phyloP scores from a whole-genome alignment of 495 filamentous ascomycete species.

The Penicillium odoratum region DNA sequence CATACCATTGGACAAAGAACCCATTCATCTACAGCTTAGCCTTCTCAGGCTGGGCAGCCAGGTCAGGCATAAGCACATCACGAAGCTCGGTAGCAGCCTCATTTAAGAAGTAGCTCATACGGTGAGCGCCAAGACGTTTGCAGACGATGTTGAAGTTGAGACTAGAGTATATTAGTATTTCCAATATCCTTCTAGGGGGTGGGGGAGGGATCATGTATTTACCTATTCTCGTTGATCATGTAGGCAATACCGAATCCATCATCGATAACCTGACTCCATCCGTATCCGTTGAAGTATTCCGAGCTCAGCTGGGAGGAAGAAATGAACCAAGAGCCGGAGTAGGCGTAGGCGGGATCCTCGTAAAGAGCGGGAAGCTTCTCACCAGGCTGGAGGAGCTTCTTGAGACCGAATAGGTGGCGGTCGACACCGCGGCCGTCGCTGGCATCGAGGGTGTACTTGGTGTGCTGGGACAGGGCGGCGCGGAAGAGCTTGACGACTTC shows the following conservation, averaged over 20 bases:
- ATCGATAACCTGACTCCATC: constrained; percentile 98
- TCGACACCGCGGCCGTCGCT: constrained; percentile 93
- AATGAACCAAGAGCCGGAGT: constrained; percentile 87
- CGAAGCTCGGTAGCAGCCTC: constrained; percentile 90
- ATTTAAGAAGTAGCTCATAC: constrained; percentile 92
- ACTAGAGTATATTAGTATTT: constrained; percentile 44
- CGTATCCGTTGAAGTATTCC: constrained; percentile 99
- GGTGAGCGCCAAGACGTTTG: constrained; percentile 86
- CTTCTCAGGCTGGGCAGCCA: constrained; percentile 71
- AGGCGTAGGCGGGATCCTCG: constrained; percentile 81
- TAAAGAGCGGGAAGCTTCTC: constrained; percentile 81
- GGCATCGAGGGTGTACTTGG: constrained; percentile 86
- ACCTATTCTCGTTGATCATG: constrained; percentile 98
- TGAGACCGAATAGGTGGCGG: constrained; percentile 93
- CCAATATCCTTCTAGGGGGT: neutral
- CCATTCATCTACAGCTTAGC: constrained; percentile 69
- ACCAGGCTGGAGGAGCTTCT: constrained; percentile 81
- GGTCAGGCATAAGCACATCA: constrained; percentile 80
- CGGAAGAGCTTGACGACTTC: constrained; percentile 73
- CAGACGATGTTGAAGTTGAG: constrained; percentile 98
- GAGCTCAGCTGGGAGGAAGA: constrained; percentile 86
- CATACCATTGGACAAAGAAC: neutral
- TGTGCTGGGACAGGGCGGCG: constrained; percentile 76
- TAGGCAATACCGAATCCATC: constrained; percentile 97
- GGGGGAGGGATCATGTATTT: constrained; percentile 1